These are phyloP conservation scores for Rubus idaeus DNA, from an alignment of 306 rosid genomes.

Conservation along the genomic window DNA sequence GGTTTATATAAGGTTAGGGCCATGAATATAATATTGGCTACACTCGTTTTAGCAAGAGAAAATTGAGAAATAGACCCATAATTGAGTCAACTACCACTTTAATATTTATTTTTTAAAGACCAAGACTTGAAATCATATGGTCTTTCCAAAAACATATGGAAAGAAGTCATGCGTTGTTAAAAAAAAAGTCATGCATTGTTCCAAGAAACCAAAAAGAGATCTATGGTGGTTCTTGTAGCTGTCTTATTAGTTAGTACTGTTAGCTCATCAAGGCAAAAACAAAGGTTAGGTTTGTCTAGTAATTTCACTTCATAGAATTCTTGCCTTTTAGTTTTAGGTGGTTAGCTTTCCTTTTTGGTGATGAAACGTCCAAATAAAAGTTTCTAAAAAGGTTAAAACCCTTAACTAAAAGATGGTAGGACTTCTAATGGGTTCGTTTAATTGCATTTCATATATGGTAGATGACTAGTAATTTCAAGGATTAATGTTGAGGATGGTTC, in stretches of 20 bases:
- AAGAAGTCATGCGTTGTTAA: background rate
- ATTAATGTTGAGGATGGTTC: background rate
- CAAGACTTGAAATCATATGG: background rate
- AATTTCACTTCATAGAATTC: background rate
- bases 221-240: background rate
- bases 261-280: background rate
- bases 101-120: background rate
- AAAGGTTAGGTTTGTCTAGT: background rate
- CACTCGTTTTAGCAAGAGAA: background rate
- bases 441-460: background rate
- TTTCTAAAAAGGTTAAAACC: background rate
- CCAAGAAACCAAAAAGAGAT: background rate
- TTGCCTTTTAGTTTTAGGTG: background rate
- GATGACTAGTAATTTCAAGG: background rate
- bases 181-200: background rate
- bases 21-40: background rate
- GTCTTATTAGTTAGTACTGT: background rate
- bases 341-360: background rate
- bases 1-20: constrained; percentile 2
- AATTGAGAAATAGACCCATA: background rate
- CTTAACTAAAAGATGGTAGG: background rate
- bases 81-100: background rate
- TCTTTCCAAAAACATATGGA: background rate
- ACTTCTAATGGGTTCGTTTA: background rate
- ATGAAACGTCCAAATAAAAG: background rate